Percentiles rank a stretch among this genome's conserved stretches.
Conservation (phyloP, 345 rosid species). For the Lepidium didymum region DNA sequence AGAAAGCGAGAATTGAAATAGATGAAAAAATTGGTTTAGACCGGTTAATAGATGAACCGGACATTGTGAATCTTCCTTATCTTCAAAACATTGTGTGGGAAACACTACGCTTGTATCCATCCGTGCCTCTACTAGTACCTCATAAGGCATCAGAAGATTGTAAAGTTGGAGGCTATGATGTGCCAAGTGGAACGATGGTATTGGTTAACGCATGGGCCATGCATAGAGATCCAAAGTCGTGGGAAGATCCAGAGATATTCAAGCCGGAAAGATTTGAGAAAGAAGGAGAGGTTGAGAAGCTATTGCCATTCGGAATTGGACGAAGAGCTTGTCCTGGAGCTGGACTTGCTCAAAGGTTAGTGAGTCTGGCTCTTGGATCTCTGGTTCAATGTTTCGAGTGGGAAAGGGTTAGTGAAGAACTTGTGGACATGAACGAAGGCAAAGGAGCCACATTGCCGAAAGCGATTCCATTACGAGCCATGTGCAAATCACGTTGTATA, state of each 20-base stretch:
- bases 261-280: conserved; percentile 43
- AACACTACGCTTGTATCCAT: conserved; percentile 33
- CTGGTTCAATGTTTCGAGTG: conserved; percentile 50
- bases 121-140: conserved; percentile 39
- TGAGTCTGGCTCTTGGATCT: conserved; percentile 30
- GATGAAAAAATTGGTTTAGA: conserved; percentile 27
- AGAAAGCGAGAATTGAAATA: conserved; percentile 32
- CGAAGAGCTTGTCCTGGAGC: conserved; percentile 40
- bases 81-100: conserved; percentile 37
- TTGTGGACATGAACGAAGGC: conserved; percentile 35
- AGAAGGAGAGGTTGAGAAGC: conserved; percentile 21
- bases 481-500: conserved; percentile 34
- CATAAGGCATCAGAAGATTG: conserved; percentile 36
- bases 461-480: conserved; percentile 23
- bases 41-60: conserved; percentile 32
- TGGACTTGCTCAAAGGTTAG: conserved; percentile 29
- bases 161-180: conserved; percentile 31
- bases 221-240: conserved; percentile 33
- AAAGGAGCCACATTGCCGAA: conserved; percentile 33
- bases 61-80: conserved; percentile 26
- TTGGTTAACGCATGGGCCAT: conserved; percentile 46
- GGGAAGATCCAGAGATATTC: conserved; percentile 38
- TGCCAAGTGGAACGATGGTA: conserved; percentile 35
- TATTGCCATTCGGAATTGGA: conserved; percentile 42
- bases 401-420: conserved; percentile 24